A percentile compares a stretch with the other conserved stretches of the same genome.
Evolutionary conservation across 345 rosid species (phyloP).

Genomic region (Angophora floribunda): DNA sequence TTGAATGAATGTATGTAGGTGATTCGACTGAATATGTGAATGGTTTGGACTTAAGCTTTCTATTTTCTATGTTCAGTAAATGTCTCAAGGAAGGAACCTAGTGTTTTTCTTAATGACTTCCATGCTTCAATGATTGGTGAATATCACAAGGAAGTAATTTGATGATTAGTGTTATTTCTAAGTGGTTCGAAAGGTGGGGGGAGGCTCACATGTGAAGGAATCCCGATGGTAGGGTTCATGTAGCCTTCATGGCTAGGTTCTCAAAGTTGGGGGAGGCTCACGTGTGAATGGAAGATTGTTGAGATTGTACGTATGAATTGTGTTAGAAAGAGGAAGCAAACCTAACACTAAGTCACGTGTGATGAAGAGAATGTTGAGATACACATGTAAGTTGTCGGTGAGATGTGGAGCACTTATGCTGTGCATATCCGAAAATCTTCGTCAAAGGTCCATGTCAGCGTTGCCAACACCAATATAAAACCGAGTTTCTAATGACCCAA

Average conservation of each 20-base stretch:
- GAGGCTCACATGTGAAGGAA: neutral
- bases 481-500: neutral
- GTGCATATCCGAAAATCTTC: neutral
- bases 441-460: neutral
- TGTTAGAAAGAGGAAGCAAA: neutral
- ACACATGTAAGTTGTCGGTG: neutral
- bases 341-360: neutral
- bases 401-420: neutral
- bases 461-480: neutral
- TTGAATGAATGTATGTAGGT: too few relatives aligned
- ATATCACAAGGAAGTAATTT: neutral
- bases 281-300: neutral
- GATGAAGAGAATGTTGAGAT: too few relatives aligned
- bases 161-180: too few relatives aligned
- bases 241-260: neutral
- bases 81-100: neutral
- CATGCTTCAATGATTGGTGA: neutral
- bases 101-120: too few relatives aligned
- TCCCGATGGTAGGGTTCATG: neutral
- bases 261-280: neutral
- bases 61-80: too few relatives aligned
- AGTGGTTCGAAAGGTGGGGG: neutral
- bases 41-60: rapidly evolving
- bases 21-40: too few relatives aligned
- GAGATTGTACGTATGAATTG: neutral